A percentile compares a stretch with the other conserved stretches of the same genome.
phyloP scores from a whole-genome alignment of 75 land plant species.

The Adiantum capillusveneris region DNA sequence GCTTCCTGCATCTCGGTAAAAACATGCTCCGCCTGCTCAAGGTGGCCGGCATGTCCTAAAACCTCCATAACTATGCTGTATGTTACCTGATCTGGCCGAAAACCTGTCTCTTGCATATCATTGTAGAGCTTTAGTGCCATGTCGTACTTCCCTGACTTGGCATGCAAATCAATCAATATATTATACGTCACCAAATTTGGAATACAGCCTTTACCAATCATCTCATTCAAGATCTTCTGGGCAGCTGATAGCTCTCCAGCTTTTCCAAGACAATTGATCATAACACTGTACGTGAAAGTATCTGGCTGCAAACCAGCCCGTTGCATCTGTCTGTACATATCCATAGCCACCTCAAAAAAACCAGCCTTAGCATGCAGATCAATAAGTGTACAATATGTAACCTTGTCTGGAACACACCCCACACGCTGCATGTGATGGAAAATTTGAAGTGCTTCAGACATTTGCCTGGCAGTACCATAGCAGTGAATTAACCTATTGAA shows the following conservation, averaged over 20 bases:
- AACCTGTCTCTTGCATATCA: slow-evolving; percentile 88
- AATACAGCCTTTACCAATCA: slow-evolving; percentile 71
- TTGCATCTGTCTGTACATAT: slow-evolving; percentile 78
- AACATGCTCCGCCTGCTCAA: slow-evolving; percentile 80
- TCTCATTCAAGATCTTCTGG: slow-evolving; percentile 76
- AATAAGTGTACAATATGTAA: slow-evolving; percentile 95
- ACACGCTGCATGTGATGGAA: slow-evolving; percentile 66
- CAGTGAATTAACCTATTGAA: slow-evolving; percentile 90
- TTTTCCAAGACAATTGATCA: slow-evolving; percentile 96
- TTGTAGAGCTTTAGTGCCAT: slow-evolving; percentile 74
- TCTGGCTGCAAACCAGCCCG: slow-evolving; percentile 79
- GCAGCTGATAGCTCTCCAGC: slow-evolving; percentile 82
- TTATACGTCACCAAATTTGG: slow-evolving; percentile 94
- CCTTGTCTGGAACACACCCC: slow-evolving; percentile 78
- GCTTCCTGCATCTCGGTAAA: slow-evolving; percentile 71
- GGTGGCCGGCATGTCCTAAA: slow-evolving; percentile 75
- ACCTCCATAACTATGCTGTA: slow-evolving; percentile 97
- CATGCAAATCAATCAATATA: slow-evolving; percentile 83
- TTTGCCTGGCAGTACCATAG: slow-evolving; percentile 85
- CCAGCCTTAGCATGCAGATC: slow-evolving; percentile 98
- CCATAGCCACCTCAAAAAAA: slow-evolving; percentile 83
- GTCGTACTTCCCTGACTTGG: slow-evolving; percentile 79
- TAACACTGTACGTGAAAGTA: slow-evolving; percentile 91
- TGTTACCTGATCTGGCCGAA: slow-evolving; percentile 77
- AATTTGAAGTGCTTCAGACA: slow-evolving; percentile 56